Evolutionary conservation across 73 alveolate species (phyloP), one percentile per base, ranked within the genome.

Genomic region (Durusdinium trenchii): DNA sequence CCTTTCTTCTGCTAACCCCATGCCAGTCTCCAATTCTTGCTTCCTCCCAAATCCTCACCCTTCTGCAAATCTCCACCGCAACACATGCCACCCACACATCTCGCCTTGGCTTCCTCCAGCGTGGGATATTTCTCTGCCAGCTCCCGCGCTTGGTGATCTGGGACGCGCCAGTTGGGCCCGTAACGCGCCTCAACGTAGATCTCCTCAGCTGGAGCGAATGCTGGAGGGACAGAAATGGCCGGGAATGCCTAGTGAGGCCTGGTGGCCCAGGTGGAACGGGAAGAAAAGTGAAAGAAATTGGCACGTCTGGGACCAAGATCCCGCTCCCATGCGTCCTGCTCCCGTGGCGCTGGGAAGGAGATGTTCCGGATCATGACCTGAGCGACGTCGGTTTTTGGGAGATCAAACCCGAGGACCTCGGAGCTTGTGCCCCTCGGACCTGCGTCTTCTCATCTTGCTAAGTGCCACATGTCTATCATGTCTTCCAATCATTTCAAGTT

Each of bases 81-180:
- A n/a, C n/a, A n/a, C n/a, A n/a, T n/a, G n/a, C n/a, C n/a, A n/a
- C n/a, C n/a, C n/a, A n/a, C n/a, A n/a, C n/a, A 28, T 12, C 94
- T 26, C 75, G 50, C 98, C 98, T 78, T 67, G 54, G 98, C 98
- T 57, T 91, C 98, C 48, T 91, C 98, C 54, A 91, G 45, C 47
- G 98, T 91, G 50, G 98, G 98, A 35, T 91, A 91, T 76, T 91
- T 91, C 98, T 91, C 98, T 43, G 98, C 98, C 38, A 91, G 61
- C 61, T 91, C 98, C 76, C 98, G 54, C 38, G 98, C 97, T 89
- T 91, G 98, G 47, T 91, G 98, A 54, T 91, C 98, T 38, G 98
- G 98, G 57, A 91, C 90, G 48, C 98, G 71, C 98, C 98, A 91
- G 76, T 87, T 69, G 20, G 98, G 98, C 35, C 98, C 98, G 38